Conservation (phyloP, 352 stramenopile genomes). For the Phytophthora podocarpi region DNA sequence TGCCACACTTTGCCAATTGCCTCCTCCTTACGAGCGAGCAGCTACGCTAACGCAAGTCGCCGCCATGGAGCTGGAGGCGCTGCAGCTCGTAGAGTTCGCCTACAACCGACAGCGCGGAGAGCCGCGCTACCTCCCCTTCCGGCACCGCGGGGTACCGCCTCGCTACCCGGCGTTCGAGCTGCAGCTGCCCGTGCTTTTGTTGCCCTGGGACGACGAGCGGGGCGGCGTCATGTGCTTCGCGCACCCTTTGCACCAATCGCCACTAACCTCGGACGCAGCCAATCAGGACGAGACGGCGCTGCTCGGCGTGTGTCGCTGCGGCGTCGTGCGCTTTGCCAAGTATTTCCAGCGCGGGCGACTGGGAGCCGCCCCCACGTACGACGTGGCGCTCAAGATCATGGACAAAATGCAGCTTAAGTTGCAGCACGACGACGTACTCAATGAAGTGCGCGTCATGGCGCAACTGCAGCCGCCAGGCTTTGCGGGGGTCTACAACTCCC, state of each 20-base stretch:
- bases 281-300: slow-evolving; percentile 57
- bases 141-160: slow-evolving; percentile 69
- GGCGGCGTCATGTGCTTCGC: slow-evolving; percentile 72
- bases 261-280: slow-evolving; percentile 44
- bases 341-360: slow-evolving; percentile 63
- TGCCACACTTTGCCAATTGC: slow-evolving; percentile 13
- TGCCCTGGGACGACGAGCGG: slow-evolving; percentile 73
- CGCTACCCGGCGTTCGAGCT: slow-evolving; percentile 75
- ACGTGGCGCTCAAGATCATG: slow-evolving; percentile 82
- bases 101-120: slow-evolving; percentile 75
- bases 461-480: slow-evolving; percentile 75
- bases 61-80: slow-evolving; percentile 42
- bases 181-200: slow-evolving; percentile 65
- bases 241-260: slow-evolving; percentile 46
- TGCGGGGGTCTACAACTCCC: slow-evolving; percentile 54
- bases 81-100: slow-evolving; percentile 72
- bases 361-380: slow-evolving; percentile 35
- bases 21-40: no score
- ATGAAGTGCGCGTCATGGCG: slow-evolving; percentile 83
- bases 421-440: slow-evolving; percentile 77
- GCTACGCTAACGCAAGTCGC: background rate
- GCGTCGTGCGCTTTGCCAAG: slow-evolving; percentile 73
- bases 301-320: slow-evolving; percentile 72
- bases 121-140: slow-evolving; percentile 56
- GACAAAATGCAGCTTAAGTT: slow-evolving; percentile 67